phyloP scores from a whole-genome alignment of 2,329 filamentous ascomycete species.

The Paraphoma sp. region DNA sequence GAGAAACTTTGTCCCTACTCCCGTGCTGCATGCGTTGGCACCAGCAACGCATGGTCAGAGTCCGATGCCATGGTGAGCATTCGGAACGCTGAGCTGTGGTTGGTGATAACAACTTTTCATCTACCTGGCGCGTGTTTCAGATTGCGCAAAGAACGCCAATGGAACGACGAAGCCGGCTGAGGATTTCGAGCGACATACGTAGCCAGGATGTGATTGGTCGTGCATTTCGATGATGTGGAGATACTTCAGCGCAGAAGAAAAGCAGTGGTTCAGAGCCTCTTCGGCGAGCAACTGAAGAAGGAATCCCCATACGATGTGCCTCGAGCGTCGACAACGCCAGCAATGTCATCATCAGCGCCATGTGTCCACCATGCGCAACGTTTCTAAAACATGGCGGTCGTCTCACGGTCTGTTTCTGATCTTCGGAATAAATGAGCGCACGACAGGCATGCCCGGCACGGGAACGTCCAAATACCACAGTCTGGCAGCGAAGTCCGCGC shows the following conservation, averaged over 20 bases:
- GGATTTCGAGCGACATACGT: background rate
- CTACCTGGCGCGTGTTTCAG: constrained; percentile 8
- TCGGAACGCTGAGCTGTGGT: background rate
- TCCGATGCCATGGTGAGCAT: constrained; percentile 1
- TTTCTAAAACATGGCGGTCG: constrained; percentile 2
- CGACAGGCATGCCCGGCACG: constrained; percentile 2
- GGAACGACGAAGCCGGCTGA: background rate
- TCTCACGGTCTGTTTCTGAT: constrained; percentile 9
- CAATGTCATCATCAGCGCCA: background rate
- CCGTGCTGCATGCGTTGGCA: constrained; percentile 15
- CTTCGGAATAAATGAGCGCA: background rate
- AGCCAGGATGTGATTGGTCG: background rate
- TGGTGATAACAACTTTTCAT: background rate
- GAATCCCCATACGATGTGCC: background rate
- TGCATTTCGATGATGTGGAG: background rate
- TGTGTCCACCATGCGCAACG: background rate
- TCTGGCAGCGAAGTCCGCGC: constrained; percentile 1
- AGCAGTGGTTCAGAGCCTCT: background rate
- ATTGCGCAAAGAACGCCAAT: constrained; percentile 6
- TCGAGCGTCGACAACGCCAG: constrained; percentile 1
- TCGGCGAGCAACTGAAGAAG: background rate
- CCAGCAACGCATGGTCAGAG: constrained; percentile 12
- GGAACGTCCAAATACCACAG: background rate
- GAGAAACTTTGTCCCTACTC: constrained; percentile 4
- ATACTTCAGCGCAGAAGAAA: background rate